Evolutionary conservation across 2,329 filamentous ascomycete genomes (phyloP), one percentile per base, ranked within the genome.

Genomic region (Tolypocladium sp.): DNA sequence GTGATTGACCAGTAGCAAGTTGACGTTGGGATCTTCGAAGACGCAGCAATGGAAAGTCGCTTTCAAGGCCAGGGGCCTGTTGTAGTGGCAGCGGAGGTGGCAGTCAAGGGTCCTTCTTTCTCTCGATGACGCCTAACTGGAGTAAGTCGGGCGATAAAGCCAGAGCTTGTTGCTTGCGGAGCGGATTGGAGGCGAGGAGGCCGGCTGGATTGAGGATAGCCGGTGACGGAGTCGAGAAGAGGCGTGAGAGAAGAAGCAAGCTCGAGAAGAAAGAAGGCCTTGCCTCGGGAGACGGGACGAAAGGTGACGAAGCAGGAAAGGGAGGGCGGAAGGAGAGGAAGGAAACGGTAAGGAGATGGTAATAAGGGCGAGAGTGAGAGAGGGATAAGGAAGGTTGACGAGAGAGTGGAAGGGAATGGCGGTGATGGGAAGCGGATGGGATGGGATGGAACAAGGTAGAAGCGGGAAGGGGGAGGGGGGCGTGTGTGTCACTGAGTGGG

Each of bases 191-290:
- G 41, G 41, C 17, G 49, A 61, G 65, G 63, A 61, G 35, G 62
- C 60, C 55, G 64, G 63, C 61, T 68, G 65, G 65, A 13, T 52
- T 33, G 62, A 66, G 60, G 58, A 59, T 41, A 58, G 58, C 57
- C 55, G 61, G 37, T 38, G n/a, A 53, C 40, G 54, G 46, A 56
- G 41, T 51, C 49, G 49, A 57, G 30, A 30, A 12, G 9, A 12
- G 33, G 44, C 30, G 52, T 25, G 57, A 46, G 59, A 46, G 44
- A 46, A 15, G 44, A 64, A 62, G 68, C 66, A 73, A 71, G 67
- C 67, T 71, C 66, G 67, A 72, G 67, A 69, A 70, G 68, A 68
- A 70, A 69, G 69, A 72, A 69, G 69, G 68, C 63, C 68, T 68
- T 69, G 57, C 70, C 68, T 64, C 62, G 64, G 66, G 66, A 55